Base-by-base conservation (phyloP, 2,329 filamentous ascomycete species). In the Fusarium marasasianum region DNA sequence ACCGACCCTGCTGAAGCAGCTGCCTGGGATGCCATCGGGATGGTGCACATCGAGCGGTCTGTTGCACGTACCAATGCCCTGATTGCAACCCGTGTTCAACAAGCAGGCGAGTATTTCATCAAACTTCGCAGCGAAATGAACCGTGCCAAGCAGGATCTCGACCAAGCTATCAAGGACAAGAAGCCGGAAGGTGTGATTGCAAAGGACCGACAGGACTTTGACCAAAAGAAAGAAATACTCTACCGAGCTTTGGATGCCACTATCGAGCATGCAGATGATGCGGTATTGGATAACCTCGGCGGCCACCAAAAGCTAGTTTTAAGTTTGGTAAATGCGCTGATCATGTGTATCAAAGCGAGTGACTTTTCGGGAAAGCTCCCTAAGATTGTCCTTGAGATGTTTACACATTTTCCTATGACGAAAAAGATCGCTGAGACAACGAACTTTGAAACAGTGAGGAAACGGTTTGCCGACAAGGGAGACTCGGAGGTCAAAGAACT, bases 391-490 rank as follows among this genome's bases (percentile, higher is more conserved):
- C 83, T 91, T 24, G 83, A 88, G 58, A 85, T 93, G 38, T 87
- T 94, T 80, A 87, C 90, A 10, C 83, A 87, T 63, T 90, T 91
- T 66, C 90, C 88, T 41, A 91, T 91, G 66, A 86, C 91, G 47
- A 89, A 87, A 55, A 89, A 87, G 72, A 90, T 90, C 41, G 83
- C 91, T 47, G 88, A 91, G 73, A 91, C 88, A 69, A 88, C 90
- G 45, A 93, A 93, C 77, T 88, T 94, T 63, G 87, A 90, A 65
- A 90, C 88, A 62, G 88, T 93, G 22, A 86, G 91, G 45, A 89
- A 89, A 69, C 87, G 89, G 14, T 89, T 92, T 77, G 87, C 86
- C 68, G 91, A 89, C 77, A 91, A 90, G 76, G 91, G 90, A 33
- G 91, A 93, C 76, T 86, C 88, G 1, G 89, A 91, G 59, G 88